These are phyloP conservation scores for Diophrys appendiculata DNA, from an alignment of 73 alveolate species.

Conservation along the genomic window DNA sequence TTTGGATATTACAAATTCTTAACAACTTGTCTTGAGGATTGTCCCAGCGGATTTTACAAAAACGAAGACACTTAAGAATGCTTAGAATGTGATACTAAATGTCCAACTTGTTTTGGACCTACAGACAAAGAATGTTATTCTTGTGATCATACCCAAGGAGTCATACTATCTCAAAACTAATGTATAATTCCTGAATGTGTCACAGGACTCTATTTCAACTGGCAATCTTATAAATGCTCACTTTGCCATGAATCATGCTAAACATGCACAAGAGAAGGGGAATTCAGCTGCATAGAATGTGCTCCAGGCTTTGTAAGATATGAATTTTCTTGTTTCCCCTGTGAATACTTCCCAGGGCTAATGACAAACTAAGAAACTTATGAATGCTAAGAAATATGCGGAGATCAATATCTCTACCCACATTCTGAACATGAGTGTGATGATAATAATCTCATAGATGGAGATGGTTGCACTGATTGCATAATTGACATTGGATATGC, in stretches of 20 bases:
- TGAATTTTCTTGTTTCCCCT: not conserved
- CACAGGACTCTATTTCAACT: not conserved
- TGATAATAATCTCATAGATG: constrained; percentile 19
- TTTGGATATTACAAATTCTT: no score
- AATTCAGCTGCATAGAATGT: not conserved
- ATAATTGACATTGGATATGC: constrained; percentile 45
- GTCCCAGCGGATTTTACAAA: no score
- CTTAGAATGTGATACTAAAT: not conserved
- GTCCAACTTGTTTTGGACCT: not conserved
- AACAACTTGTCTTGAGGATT: not conserved
- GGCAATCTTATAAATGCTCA: not conserved
- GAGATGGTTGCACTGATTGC: constrained; percentile 61
- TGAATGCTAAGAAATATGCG: constrained; percentile 19
- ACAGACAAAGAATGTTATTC: not conserved
- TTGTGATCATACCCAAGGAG: not conserved
- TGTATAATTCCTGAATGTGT: not conserved
- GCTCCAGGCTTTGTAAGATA: not conserved
- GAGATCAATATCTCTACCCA: constrained; percentile 12
- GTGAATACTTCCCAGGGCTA: not conserved
- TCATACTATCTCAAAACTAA: no score
- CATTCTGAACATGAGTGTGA: constrained; percentile 20
- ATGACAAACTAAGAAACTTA: not conserved
- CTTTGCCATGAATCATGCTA: not conserved
- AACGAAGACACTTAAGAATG: not conserved
- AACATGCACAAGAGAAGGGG: not conserved